Evolutionary conservation across 371 early-diverging fungal species (phyloP).

Genomic region (Smittium culicis): DNA sequence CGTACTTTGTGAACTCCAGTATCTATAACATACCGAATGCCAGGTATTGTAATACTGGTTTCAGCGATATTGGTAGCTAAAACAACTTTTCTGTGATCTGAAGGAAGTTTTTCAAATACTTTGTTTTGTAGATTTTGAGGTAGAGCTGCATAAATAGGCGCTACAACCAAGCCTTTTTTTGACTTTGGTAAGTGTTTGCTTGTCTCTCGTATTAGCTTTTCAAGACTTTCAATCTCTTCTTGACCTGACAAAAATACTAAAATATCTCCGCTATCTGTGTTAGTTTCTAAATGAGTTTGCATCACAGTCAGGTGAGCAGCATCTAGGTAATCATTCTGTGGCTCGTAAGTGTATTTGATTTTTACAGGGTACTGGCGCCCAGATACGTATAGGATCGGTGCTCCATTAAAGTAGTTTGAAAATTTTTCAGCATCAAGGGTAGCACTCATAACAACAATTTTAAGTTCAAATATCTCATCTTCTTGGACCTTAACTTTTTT

Average conservation of each 20-base stretch:
- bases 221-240: constrained; percentile 81
- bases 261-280: constrained; percentile 57
- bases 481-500: background rate
- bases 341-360: constrained; percentile 55
- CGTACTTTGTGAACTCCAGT: constrained; percentile 87
- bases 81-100: constrained; percentile 82
- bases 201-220: constrained; percentile 56
- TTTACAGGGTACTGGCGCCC: constrained; percentile 84
- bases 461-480: constrained; percentile 38
- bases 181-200: constrained; percentile 14
- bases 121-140: constrained; percentile 76
- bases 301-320: constrained; percentile 69
- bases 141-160: constrained; percentile 76
- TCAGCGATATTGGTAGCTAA: constrained; percentile 99
- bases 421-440: constrained; percentile 89
- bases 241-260: constrained; percentile 88
- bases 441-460: constrained; percentile 94
- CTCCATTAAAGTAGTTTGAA: constrained; percentile 69
- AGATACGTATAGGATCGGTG: constrained; percentile 64
- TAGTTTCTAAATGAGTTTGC: constrained; percentile 77
- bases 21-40: constrained; percentile 95
- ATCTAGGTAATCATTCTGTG: constrained; percentile 83
- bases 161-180: constrained; percentile 31
- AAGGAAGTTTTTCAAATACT: constrained; percentile 77
- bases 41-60: constrained; percentile 96